These are phyloP conservation scores for Buddleja alternifolia DNA, from an alignment of 257 asterid genomes.

Conservation along the genomic window DNA sequence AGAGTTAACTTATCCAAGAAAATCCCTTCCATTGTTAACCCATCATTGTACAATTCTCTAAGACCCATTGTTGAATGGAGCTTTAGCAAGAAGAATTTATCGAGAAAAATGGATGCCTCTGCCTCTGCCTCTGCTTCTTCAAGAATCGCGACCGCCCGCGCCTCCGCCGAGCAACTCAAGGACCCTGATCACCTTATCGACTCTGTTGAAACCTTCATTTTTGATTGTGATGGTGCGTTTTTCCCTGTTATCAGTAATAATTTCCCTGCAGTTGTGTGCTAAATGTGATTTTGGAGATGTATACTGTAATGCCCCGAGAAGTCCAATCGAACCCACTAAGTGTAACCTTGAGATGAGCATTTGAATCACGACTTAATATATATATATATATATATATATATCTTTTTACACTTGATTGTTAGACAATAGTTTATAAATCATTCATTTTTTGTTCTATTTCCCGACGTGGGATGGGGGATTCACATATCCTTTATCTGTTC, in stretches of 20 bases:
- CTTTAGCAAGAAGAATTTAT: slow-evolving; percentile 29
- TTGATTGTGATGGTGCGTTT: slow-evolving; percentile 88
- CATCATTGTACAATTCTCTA: slow-evolving; percentile 42
- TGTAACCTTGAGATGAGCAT: too few species aligned
- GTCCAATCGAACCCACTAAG: too few species aligned
- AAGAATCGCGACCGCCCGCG: slow-evolving; percentile 42
- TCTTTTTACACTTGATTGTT: too few species aligned
- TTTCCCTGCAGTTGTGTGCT: not conserved
- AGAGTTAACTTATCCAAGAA: slow-evolving; percentile 39
- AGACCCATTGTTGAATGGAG: slow-evolving; percentile 54
- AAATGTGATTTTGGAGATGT: not conserved
- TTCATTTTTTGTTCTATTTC: too few species aligned
- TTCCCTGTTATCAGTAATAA: not conserved
- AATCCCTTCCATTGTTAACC: slow-evolving; percentile 45
- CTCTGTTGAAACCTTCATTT: slow-evolving; percentile 93
- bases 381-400: too few species aligned
- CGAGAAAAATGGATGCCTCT: slow-evolving; percentile 53
- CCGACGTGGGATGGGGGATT: too few species aligned
- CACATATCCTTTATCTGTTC: slow-evolving; percentile 24
- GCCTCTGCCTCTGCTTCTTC: slow-evolving; percentile 41
- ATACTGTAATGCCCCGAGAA: too few species aligned
- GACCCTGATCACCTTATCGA: slow-evolving; percentile 85
- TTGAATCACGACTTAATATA: too few species aligned
- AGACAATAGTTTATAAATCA: too few species aligned
- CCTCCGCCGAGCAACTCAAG: slow-evolving; percentile 77